A percentile compares a stretch with the other conserved stretches of the same genome.
phyloP scores from a whole-genome alignment of 192 early-diverging fungal species.

The Podila clonocystis region DNA sequence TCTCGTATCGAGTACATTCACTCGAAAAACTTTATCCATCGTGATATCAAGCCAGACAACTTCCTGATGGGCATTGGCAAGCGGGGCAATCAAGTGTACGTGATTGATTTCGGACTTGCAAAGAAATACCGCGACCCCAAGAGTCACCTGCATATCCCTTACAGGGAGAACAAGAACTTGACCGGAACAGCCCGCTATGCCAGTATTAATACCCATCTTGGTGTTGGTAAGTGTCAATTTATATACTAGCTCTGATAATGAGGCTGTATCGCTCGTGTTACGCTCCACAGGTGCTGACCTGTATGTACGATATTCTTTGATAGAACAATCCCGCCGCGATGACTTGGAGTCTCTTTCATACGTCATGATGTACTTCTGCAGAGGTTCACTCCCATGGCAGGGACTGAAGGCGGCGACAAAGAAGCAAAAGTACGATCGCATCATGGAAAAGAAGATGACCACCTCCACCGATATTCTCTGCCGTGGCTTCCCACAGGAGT shows the following conservation, averaged over 20 bases:
- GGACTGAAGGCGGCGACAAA: constrained; percentile 90
- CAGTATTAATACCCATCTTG: constrained; percentile 89
- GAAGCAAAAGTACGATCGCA: constrained; percentile 95
- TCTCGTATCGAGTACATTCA: constrained; percentile 85
- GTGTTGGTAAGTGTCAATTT: constrained; percentile 64
- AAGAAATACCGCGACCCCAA: constrained; percentile 89
- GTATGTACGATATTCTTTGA: neutral
- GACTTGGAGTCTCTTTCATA: constrained; percentile 92
- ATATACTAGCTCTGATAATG: neutral
- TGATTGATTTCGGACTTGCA: constrained; percentile 93
- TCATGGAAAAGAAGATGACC: constrained; percentile 93
- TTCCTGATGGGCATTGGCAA: constrained; percentile 91
- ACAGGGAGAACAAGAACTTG: constrained; percentile 93
- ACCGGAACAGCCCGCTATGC: constrained; percentile 94
- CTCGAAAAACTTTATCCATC: constrained; percentile 90
- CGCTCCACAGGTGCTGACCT: neutral
- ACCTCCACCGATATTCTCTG: constrained; percentile 86
- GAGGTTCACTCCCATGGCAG: constrained; percentile 93
- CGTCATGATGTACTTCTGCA: constrained; percentile 92
- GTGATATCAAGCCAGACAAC: constrained; percentile 94
- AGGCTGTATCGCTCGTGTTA: no score
- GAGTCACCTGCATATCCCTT: constrained; percentile 89
- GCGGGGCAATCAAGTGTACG: constrained; percentile 83
- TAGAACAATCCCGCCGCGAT: constrained; percentile 90
- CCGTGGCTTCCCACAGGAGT: constrained; percentile 85